Conservation (phyloP, 2,329 filamentous ascomycete species). For the Talaromyces piceae region DNA sequence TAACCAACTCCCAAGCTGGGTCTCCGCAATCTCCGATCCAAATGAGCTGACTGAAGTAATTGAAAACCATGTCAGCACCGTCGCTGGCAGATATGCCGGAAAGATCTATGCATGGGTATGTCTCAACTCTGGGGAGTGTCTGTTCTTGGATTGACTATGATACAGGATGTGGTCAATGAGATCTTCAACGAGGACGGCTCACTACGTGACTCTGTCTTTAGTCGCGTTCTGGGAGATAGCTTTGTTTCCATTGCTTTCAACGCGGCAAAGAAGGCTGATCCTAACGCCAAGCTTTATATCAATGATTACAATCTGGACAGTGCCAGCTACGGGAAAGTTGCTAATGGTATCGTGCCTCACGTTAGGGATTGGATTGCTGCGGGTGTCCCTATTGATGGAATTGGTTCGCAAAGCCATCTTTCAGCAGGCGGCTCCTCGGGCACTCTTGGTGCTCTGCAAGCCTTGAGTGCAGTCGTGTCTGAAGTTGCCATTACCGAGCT, state of each 20-base stretch:
- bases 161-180: not conserved
- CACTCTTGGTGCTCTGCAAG: constrained; percentile 32
- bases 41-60: constrained; percentile 18
- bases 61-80: constrained; percentile 13
- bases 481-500: constrained; percentile 38
- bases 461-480: constrained; percentile 34
- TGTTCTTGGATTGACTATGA: not conserved
- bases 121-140: not conserved
- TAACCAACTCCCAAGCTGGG: constrained; percentile 31
- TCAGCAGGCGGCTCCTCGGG: constrained; percentile 37
- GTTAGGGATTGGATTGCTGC: constrained; percentile 25
- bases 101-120: not conserved
- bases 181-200: constrained; percentile 46
- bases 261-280: constrained; percentile 60
- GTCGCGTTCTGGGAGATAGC: constrained; percentile 59
- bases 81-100: not conserved
- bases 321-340: constrained; percentile 21
- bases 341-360: constrained; percentile 23
- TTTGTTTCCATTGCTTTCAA: constrained; percentile 65
- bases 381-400: constrained; percentile 36
- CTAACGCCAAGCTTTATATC: constrained; percentile 63
- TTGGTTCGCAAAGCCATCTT: constrained; percentile 42
- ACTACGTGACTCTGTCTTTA: constrained; percentile 57
- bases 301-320: constrained; percentile 42
- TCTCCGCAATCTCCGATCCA: not conserved